Percentiles rank a stretch among this genome's conserved stretches.
Evolutionary conservation across 805 yeast species (phyloP).

Genomic region (Candida coquimbonensis): DNA sequence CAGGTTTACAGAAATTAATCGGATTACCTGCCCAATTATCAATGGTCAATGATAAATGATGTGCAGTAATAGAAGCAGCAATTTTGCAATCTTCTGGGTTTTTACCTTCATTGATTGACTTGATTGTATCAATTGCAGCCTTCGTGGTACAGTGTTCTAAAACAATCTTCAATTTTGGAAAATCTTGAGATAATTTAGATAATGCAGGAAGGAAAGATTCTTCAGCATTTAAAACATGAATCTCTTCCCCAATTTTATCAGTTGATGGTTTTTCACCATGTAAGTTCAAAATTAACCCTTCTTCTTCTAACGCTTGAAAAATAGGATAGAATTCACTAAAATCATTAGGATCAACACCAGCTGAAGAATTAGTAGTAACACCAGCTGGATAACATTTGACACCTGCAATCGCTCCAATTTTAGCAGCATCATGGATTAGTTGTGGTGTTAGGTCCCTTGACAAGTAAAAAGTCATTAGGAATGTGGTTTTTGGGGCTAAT

Average conservation of each 20-base stretch:
- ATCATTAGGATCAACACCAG: constrained; percentile 91
- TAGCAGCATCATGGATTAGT: constrained; percentile 71
- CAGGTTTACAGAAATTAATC: constrained; percentile 93
- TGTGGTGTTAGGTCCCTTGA: constrained; percentile 79
- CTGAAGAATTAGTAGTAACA: constrained; percentile 92
- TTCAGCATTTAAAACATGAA: constrained; percentile 92
- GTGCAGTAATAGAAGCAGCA: constrained; percentile 93
- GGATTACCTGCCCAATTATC: constrained; percentile 98
- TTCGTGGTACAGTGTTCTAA: constrained; percentile 93
- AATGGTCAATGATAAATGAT: constrained; percentile 80
- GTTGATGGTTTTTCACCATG: constrained; percentile 93
- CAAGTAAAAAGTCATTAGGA: constrained; percentile 85
- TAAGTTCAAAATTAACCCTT: constrained; percentile 71
- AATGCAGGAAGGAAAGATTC: constrained; percentile 87
- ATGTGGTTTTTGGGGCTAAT: constrained; percentile 76
- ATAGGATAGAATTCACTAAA: constrained; percentile 84
- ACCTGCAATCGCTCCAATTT: constrained; percentile 64
- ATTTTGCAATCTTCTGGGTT: constrained; percentile 43
- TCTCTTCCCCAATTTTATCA: constrained; percentile 48
- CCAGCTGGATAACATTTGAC: constrained; percentile 98
- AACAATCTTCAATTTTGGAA: constrained; percentile 81
- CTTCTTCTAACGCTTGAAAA: constrained; percentile 79
- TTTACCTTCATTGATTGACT: constrained; percentile 47
- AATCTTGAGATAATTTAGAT: constrained; percentile 64
- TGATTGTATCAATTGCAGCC: constrained; percentile 76